Base-by-base conservation (phyloP, 352 stramenopile genomes). In the Phytopythium cucurbitacearum region DNA sequence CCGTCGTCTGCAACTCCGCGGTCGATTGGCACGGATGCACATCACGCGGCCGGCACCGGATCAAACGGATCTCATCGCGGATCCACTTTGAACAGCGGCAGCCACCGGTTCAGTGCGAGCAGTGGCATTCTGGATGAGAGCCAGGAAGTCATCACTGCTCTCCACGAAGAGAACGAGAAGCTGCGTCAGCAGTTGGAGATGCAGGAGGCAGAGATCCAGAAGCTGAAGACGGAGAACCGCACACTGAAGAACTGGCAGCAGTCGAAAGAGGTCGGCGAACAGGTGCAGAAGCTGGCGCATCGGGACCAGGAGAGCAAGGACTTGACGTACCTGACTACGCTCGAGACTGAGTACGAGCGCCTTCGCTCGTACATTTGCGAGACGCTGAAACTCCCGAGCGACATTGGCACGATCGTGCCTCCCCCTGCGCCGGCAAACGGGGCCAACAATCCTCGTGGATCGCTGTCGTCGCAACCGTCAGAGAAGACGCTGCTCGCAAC, bases 291-390 rank as follows among this genome's bases (percentile, higher is more conserved):
- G 62, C 70, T 95, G 40, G 82, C 80, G 1, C 73, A 91, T 40
- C 82, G 82, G 16, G 83, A 91, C 63, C 85, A 95, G 44, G 85
- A 95, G 51, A 89, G 69, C 59, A 93, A 91, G 57, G 81, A 93
- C 35, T 42, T 93, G 59, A 89, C 85, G 44, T 93, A 93, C 53
- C 59, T 93, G 53, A 82, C 78, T 12, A 67, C 81, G 28, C 63
- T 95, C 42, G 85, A 95, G 57, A 65, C 72, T 1, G 82, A 95
- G 66, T 95, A 95, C 56, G 85, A 95, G 54, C 87, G 85, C 35
- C 62, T 95, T 11, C 82, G 85, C 10, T 57, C 67, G 15, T 93
- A 91, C 61, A 80, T 95, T 53, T 93, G 82, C 53, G 75, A 90
- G 42, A 67, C 67, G 41, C 80, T 89, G 52, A 77, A 91, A 32